A percentile compares a stretch with the other conserved stretches of the same genome.
Conservation (phyloP, 139 green algal genomes). For the Pleodorina starrii region DNA sequence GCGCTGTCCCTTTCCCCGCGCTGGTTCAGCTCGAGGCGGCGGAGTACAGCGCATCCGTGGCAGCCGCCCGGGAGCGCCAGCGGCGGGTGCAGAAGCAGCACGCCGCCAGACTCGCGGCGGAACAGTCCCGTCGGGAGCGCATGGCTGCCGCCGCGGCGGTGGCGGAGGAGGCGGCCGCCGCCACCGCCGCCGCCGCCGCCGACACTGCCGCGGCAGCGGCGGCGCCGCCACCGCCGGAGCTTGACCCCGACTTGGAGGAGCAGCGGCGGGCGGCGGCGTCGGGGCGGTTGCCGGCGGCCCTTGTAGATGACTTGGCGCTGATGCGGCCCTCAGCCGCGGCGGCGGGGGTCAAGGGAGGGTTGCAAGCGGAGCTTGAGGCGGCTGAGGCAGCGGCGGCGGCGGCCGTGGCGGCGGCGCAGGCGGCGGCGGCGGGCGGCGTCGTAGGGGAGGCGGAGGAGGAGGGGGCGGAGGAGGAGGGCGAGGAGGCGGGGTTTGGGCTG, state of each 20-base stretch:
- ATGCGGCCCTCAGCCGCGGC: background rate
- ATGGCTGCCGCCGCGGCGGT: background rate
- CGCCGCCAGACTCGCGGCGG: slow-evolving; percentile 28
- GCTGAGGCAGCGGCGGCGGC: background rate
- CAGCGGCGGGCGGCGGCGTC: slow-evolving; percentile 25
- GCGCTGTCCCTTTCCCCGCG: no score
- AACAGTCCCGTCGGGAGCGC: background rate
- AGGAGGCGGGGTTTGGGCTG: background rate
- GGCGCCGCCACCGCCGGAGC: background rate
- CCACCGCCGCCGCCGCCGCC: background rate
- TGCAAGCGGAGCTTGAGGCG: background rate
- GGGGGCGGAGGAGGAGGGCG: background rate
- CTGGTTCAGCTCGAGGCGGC: slow-evolving; percentile 9
- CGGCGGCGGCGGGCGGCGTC: background rate
- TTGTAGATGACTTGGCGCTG: slow-evolving; percentile 35
- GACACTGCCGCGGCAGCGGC: background rate
- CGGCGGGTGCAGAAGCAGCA: slow-evolving; percentile 22
- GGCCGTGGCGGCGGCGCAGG: background rate
- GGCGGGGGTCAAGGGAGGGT: background rate
- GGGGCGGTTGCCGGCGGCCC: background rate
- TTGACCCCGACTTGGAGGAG: slow-evolving; percentile 32
- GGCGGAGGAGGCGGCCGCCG: background rate
- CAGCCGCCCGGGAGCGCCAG: slow-evolving; percentile 7
- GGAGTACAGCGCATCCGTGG: background rate
- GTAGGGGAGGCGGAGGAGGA: background rate